Base-by-base conservation (phyloP, 345 rosid genomes). In the Ricinus communis region DNA sequence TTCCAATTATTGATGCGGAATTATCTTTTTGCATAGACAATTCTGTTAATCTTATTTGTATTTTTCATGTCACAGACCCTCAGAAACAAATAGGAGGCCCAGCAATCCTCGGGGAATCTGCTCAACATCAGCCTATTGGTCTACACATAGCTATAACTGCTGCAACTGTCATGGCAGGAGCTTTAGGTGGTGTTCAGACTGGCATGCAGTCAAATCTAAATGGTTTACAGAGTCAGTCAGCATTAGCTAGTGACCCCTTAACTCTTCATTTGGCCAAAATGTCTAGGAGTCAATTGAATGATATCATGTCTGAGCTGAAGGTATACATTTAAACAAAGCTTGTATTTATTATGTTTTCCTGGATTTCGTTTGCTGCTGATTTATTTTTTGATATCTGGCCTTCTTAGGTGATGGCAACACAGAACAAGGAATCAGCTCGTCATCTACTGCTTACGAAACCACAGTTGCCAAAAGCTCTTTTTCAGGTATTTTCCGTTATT, bases 251-350 rank as follows among this genome's bases (percentile, higher is more conserved):
- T 81, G 99, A 95, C 74, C 99, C 97, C 38, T 78, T 95, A 64
- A 87, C 97, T n/a, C 91, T 90, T 80, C 91, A 87, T 73, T 80
- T 95, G 72, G 97, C 99, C 62, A 90, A 82, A 68, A 84, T 95
- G 93, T 87, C 99, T 25, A 86, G 93, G 83, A 87, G 66, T 82
- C 99, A 92, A 76, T 87, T 95, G 76, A 82, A 61, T 70, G 99
- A 92, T 70, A 78, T 87, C 72, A 73, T 95, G 62, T 87, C 93
- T 10, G 92, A 89, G 72, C 43, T 95, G 75, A 95, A 95, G 90
- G 99, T 90, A 73, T 69, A 72, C 56, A 30, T 47, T 72, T 60
- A 41, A 60, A 53, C 38, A 55, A 62, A 69, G 22, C 67, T 27
- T 41, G 41, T 52, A 15, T 36, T 38, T 30, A 16, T 14, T 13